A percentile compares a stretch with the other conserved stretches of the same genome.
These are phyloP conservation scores for Fusarium protoensiforme DNA, from an alignment of 2,329 filamentous ascomycete genomes.

Conservation along the genomic window DNA sequence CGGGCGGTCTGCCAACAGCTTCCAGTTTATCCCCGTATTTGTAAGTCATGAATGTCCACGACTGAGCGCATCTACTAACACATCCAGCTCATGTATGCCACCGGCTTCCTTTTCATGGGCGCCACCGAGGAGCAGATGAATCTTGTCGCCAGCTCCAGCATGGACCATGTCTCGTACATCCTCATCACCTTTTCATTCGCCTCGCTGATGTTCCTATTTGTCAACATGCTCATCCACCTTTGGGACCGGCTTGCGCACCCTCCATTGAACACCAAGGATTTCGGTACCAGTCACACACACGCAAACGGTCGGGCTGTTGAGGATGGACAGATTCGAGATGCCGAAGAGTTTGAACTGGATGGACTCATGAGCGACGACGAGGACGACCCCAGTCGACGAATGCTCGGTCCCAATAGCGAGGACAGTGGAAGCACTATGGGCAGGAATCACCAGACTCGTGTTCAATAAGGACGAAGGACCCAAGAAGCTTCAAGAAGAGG, in stretches of 20 bases:
- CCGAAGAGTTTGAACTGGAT: conserved; percentile 93
- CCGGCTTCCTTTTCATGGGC: conserved; percentile 97
- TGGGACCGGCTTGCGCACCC: conserved; percentile 74
- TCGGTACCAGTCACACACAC: conserved; percentile 49
- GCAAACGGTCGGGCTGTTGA: conserved; percentile 52
- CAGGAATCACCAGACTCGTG: conserved; percentile 45
- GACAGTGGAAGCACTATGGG: conserved; percentile 47
- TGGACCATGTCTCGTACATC: conserved; percentile 92
- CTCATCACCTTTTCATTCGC: conserved; percentile 91
- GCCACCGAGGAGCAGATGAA: conserved; percentile 97
- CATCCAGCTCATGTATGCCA: conserved; percentile 82
- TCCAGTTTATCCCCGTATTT: conserved; percentile 65
- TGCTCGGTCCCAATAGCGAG: conserved; percentile 40
- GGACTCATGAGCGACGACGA: conserved; percentile 92
- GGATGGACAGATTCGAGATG: conserved; percentile 75
- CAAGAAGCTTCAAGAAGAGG: background rate
- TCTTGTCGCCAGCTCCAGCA: conserved; percentile 75
- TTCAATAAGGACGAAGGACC: background rate
- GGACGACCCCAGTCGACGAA: conserved; percentile 63
- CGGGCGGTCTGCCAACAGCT: conserved; percentile 74
- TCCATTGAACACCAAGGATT: conserved; percentile 48
- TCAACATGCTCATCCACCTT: conserved; percentile 85
- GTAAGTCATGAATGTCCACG: conserved; percentile 55
- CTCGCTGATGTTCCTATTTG: conserved; percentile 91
- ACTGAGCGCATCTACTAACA: conserved; percentile 15